Base-by-base conservation (phyloP, 371 early-diverging fungal genomes). In the Dinochytrium kinnereticum region DNA sequence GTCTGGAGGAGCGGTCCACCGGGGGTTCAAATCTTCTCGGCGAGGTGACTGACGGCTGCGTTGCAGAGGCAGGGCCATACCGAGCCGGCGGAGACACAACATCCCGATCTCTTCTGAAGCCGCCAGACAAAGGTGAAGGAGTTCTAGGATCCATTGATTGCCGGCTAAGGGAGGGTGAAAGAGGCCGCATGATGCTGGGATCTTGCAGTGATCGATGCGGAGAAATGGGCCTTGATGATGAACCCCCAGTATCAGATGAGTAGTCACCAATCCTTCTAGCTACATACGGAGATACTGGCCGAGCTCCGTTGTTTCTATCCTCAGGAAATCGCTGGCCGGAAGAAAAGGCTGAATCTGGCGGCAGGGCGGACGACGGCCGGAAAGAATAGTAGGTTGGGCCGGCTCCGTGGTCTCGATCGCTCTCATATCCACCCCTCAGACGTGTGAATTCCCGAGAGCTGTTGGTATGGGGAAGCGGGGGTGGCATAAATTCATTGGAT, bases 361-460 rank as follows among this genome's bases (percentile, higher is more conserved):
- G 61, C 28, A 61, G 37, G 30, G 61, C 61, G 3, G 61, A 5
- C 5, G 34, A 10, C 10, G 61, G 61, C 10, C 61, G 61, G 26
- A 61, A 61, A 34, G 34, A 33, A 34, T 61, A 61, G 26, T 33
- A 61, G 10, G 61, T 61, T 5, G 61, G 34, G 7, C 61, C 61
- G 36, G 10, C 26, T 5, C 17, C 7, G 24, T 26, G 37, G 7
- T 61, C 61, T 36, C 61, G 61, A 34, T 61, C 61, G 24, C 61
- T 61, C 26, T 61, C 61, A 36, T 61, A 61, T 13, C 61, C 61
- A 3, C 61, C 61, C 10, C 61, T 3, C 5, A 61, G 26, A 30
- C 61, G 30, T 33, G 61, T 61, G 24, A 61, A 61, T 36, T 61
- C 61, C 36, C 61, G 28, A 10, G 61, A 61, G 26, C 34, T 33